Evolutionary conservation across 208 protist species (phyloP).

Genomic region (Angomonas deanei): DNA sequence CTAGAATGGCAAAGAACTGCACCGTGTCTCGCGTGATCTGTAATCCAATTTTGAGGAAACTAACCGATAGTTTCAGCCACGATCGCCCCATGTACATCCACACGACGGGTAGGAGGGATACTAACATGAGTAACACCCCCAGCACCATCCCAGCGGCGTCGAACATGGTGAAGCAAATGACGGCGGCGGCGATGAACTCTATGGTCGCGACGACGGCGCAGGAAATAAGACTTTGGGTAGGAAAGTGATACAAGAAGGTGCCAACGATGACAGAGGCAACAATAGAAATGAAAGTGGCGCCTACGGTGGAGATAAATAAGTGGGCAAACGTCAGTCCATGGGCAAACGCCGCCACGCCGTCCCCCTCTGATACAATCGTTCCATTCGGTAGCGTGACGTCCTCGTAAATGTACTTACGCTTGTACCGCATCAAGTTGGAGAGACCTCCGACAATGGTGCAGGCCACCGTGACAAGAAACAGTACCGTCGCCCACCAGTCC

Average conservation of each 20-base stretch:
- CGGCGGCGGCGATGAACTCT: background rate
- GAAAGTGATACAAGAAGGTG: background rate
- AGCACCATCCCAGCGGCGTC: background rate
- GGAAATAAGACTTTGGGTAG: background rate
- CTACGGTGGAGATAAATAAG: background rate
- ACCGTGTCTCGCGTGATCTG: background rate
- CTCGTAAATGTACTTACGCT: background rate
- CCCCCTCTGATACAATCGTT: background rate
- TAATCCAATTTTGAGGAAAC: background rate
- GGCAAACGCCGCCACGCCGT: background rate
- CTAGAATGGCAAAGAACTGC: background rate
- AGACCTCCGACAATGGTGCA: background rate
- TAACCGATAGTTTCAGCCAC: background rate
- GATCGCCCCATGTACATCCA: background rate
- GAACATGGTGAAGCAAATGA: background rate
- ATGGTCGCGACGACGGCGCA: background rate
- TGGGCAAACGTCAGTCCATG: background rate
- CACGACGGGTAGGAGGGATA: background rate
- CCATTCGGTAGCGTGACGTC: background rate
- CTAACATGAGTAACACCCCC: background rate
- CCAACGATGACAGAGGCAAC: background rate
- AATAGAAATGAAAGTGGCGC: background rate
- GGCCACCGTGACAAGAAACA: background rate
- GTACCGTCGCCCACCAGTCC: background rate
- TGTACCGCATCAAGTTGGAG: background rate